Conservation (phyloP, 768 basidiomycete species). For the Rossbeevera mucosa region DNA sequence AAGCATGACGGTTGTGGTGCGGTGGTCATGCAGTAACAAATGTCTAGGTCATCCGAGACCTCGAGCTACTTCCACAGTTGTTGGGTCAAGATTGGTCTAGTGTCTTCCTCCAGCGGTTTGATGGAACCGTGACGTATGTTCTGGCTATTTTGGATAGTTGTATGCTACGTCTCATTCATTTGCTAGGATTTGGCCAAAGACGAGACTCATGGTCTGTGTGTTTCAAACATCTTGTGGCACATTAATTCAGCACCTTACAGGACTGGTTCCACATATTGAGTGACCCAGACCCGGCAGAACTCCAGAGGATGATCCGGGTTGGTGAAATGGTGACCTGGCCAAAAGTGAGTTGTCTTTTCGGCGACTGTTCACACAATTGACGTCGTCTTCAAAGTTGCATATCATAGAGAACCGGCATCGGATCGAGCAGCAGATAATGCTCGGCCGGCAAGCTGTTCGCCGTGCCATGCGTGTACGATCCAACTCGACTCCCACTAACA, state of each 20-base stretch:
- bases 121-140: constrained; percentile 79
- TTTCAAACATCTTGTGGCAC: background rate
- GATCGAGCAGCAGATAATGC: constrained; percentile 76
- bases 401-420: constrained; percentile 91
- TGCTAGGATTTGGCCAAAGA: constrained; percentile 78
- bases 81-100: constrained; percentile 95
- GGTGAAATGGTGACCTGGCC: constrained; percentile 96
- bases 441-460: constrained; percentile 73
- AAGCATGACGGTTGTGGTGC: background rate
- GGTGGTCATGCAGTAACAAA: background rate
- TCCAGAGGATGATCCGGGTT: constrained; percentile 81
- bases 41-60: constrained; percentile 78
- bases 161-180: constrained; percentile 21
- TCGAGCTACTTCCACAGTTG: constrained; percentile 91
- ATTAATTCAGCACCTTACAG: constrained; percentile 32
- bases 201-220: constrained; percentile 58
- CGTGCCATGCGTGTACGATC: constrained; percentile 36
- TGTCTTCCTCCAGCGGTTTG: constrained; percentile 93
- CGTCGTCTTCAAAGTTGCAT: constrained; percentile 55
- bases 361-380: constrained; percentile 6
- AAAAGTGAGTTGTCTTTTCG: constrained; percentile 51
- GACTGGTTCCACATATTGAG: constrained; percentile 83
- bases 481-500: constrained; percentile 19
- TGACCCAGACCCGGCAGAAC: constrained; percentile 75
- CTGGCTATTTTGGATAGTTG: constrained; percentile 5